Conservation (phyloP, 108 stramenopile species). For the Cyclotella kingstonii region DNA sequence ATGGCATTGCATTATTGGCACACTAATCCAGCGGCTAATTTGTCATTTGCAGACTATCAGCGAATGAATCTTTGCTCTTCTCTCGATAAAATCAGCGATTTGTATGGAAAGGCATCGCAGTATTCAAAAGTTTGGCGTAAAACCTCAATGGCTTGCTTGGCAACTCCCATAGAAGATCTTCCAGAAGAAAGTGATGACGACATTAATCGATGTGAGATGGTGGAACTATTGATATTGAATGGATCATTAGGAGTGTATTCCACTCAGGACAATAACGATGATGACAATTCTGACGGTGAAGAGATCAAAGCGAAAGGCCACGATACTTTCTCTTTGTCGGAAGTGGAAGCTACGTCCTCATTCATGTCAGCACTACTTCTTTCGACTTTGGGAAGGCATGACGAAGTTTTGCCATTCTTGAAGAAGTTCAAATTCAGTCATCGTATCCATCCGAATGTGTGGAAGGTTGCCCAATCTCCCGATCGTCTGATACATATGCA, state of each 20-base stretch:
- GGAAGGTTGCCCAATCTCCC: slow-evolving; percentile 37
- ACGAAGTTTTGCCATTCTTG: slow-evolving; percentile 55
- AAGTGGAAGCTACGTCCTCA: slow-evolving; percentile 68
- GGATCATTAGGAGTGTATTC: slow-evolving; percentile 66
- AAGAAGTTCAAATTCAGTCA: slow-evolving; percentile 67
- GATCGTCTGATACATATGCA: not conserved
- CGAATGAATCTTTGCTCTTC: slow-evolving; percentile 37
- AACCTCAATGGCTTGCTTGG: slow-evolving; percentile 27
- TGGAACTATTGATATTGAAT: slow-evolving; percentile 73
- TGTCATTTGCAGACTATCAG: slow-evolving; percentile 58
- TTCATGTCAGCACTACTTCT: slow-evolving; percentile 80
- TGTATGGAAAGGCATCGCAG: slow-evolving; percentile 51
- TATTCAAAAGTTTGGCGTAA: slow-evolving; percentile 28
- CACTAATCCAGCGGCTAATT: slow-evolving; percentile 54
- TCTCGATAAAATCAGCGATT: slow-evolving; percentile 21
- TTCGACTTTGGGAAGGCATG: slow-evolving; percentile 58
- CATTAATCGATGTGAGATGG: slow-evolving; percentile 66
- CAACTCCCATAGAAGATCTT: slow-evolving; percentile 3
- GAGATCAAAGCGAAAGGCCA: not conserved
- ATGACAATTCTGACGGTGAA: slow-evolving; percentile 30
- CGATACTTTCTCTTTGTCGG: slow-evolving; percentile 70
- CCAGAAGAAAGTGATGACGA: slow-evolving; percentile 22
- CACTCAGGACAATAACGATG: slow-evolving; percentile 35
- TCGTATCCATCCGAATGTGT: slow-evolving; percentile 84
- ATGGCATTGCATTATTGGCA: slow-evolving; percentile 47